Percentiles rank a stretch among this genome's conserved stretches.
Evolutionary conservation across 306 rosid genomes (phyloP).

Genomic region (Sindora glabra): DNA sequence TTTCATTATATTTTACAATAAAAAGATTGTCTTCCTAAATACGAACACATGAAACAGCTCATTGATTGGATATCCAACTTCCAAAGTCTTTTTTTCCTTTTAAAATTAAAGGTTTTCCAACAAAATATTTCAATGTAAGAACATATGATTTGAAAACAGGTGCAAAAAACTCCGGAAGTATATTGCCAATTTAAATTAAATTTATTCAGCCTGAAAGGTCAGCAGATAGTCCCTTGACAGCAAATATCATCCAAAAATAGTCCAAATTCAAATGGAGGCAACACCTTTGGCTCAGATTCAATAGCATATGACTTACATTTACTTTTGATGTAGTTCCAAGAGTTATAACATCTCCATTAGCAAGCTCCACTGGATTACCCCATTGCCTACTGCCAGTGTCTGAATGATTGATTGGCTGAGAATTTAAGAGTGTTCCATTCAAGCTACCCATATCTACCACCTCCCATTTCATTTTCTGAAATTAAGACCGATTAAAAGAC

Average conservation of each 20-base stretch:
- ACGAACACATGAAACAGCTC: background rate
- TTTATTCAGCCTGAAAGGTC: background rate
- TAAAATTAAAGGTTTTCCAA: too few relatives aligned
- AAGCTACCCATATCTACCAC: constrained; percentile 93
- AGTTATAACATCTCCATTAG: constrained; percentile 79
- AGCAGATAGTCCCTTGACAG: background rate
- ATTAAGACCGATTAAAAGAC: constrained; percentile 13
- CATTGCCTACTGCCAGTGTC: constrained; percentile 66
- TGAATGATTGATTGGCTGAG: constrained; percentile 59
- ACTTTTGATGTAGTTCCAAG: constrained; percentile 86
- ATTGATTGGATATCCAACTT: background rate
- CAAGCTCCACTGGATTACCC: constrained; percentile 69
- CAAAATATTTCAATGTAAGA: background rate
- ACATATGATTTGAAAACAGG: background rate
- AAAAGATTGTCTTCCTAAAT: background rate
- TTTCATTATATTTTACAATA: background rate
- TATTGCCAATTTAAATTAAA: too few relatives aligned
- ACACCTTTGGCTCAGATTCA: background rate
- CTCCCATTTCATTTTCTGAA: constrained; percentile 93
- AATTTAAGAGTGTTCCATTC: constrained; percentile 83
- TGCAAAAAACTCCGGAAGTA: background rate
- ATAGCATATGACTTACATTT: constrained; percentile 42
- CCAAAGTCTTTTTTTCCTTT: too few relatives aligned
- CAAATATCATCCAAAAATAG: constrained; percentile 17
- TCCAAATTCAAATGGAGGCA: constrained; percentile 3